A percentile compares a stretch with the other conserved stretches of the same genome.
Conservation (phyloP, 2,329 filamentous ascomycete genomes). For the Bisporella sp. region DNA sequence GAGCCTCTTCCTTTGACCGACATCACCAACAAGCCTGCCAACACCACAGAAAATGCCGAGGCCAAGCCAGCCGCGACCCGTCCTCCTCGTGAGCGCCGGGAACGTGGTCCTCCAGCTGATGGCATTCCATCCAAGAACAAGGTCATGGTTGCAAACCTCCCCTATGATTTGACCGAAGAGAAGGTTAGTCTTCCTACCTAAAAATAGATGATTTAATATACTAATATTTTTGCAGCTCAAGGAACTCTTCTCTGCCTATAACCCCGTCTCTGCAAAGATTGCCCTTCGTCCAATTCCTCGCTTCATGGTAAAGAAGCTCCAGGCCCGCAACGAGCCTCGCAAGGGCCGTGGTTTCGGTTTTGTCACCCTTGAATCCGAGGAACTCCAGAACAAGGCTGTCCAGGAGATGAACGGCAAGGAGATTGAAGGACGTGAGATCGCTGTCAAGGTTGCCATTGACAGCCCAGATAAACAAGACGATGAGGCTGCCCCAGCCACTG, state of each 20-base stretch:
- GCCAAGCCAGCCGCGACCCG: conserved; percentile 34
- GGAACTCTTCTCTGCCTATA: conserved; percentile 90
- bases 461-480: conserved; percentile 90
- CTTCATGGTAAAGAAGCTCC: conserved; percentile 99
- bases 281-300: conserved; percentile 96
- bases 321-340: conserved; percentile 93
- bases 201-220: conserved; percentile 2
- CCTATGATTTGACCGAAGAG: conserved; percentile 95
- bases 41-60: conserved; percentile 38
- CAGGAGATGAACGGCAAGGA: conserved; percentile 99
- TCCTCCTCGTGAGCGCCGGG: conserved; percentile 53
- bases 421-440: conserved; percentile 97
- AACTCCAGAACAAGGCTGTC: conserved; percentile 95
- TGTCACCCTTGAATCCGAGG: conserved; percentile 91
- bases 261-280: conserved; percentile 94
- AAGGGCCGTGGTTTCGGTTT: conserved; percentile 99
- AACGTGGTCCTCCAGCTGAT: conserved; percentile 95
- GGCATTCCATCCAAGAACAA: conserved; percentile 98
- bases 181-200: conserved; percentile 54
- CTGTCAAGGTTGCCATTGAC: conserved; percentile 99
- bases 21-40: conserved; percentile 50
- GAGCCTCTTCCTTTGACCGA: conserved; percentile 56
- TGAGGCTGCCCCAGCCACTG: conserved; percentile 63
- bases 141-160: conserved; percentile 99
- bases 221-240: conserved; percentile 60